Evolutionary conservation across 805 yeast species (phyloP).

Genomic region (Yarrowia sp.): DNA sequence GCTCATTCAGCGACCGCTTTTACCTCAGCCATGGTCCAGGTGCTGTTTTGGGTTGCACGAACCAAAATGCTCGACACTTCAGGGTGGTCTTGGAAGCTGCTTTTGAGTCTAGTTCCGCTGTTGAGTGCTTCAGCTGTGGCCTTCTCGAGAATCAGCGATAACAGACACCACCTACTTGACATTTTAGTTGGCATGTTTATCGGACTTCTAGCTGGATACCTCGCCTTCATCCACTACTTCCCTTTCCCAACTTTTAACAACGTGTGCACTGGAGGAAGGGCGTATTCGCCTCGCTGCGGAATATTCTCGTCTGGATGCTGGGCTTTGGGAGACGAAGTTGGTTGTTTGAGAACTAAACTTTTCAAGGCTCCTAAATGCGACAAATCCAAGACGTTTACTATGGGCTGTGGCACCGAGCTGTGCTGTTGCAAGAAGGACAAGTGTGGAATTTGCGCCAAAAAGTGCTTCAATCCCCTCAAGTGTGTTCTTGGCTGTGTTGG

Average conservation of each 20-base stretch:
- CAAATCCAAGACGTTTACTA: not conserved
- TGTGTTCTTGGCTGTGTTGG: no score
- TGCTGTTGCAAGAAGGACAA: not conserved
- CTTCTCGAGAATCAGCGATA: not conserved
- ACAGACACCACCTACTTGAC: slow-evolving; percentile 1
- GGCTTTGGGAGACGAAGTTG: slow-evolving; percentile 1
- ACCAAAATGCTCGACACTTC: not conserved
- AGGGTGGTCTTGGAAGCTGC: not conserved
- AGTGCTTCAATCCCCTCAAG: no score
- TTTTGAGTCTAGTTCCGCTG: not conserved
- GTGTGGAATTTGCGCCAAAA: not conserved
- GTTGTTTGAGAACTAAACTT: not conserved
- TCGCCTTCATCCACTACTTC: slow-evolving; percentile 10
- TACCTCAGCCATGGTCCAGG: not conserved
- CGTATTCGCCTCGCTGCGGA: slow-evolving; percentile 7
- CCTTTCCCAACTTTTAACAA: not conserved
- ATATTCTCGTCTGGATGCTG: not conserved
- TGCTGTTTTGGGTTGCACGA: not conserved
- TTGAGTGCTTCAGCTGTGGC: not conserved
- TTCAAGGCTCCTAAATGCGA: slow-evolving; percentile 1
- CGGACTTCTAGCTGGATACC: not conserved
- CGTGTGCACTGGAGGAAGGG: not conserved
- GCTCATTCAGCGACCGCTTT: slow-evolving; percentile 2
- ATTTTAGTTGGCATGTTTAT: not conserved
- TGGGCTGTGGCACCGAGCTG: slow-evolving; percentile 1